Evolutionary conservation across 371 early-diverging fungal genomes (phyloP).

Genomic region (Mortierella sp.): DNA sequence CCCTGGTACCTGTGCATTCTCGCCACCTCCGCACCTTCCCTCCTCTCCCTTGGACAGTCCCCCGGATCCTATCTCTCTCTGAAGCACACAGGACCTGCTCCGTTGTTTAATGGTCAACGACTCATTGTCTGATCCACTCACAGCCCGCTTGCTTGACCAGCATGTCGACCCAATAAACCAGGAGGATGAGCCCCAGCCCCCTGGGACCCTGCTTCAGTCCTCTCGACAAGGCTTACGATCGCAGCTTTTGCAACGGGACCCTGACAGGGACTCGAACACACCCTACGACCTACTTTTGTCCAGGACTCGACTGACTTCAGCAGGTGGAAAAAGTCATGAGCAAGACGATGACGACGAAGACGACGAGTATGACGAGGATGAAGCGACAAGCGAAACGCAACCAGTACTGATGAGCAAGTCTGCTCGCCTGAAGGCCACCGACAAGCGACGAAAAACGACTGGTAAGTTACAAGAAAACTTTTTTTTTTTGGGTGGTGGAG

Average conservation of each 20-base stretch:
- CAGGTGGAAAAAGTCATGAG: too few relatives aligned
- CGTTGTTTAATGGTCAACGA: constrained; percentile 48
- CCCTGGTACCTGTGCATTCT: background rate
- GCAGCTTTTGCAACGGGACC: background rate
- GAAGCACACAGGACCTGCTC: constrained; percentile 4
- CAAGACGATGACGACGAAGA: constrained; percentile 10
- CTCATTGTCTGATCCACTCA: constrained; percentile 45
- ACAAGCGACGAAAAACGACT: constrained; percentile 1
- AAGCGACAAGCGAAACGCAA: constrained; percentile 18
- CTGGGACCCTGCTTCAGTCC: constrained; percentile 7
- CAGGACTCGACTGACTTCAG: too few relatives aligned
- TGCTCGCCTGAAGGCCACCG: constrained; percentile 11
- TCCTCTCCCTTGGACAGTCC: constrained; percentile 3
- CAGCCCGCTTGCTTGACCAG: constrained; percentile 20
- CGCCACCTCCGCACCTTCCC: background rate
- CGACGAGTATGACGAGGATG: constrained; percentile 24
- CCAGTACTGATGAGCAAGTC: constrained; percentile 26
- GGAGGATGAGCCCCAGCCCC: constrained; percentile 15
- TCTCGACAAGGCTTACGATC: constrained; percentile 16
- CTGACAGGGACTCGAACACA: constrained; percentile 4
- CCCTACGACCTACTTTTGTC: too few relatives aligned
- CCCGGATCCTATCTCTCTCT: too few relatives aligned
- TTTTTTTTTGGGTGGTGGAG: too few relatives aligned
- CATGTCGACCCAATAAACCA: constrained; percentile 40
- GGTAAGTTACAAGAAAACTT: constrained; percentile 19